These are phyloP conservation scores for Sugiyamaella paludigena DNA, from an alignment of 1,139 yeast species.

Conservation along the genomic window DNA sequence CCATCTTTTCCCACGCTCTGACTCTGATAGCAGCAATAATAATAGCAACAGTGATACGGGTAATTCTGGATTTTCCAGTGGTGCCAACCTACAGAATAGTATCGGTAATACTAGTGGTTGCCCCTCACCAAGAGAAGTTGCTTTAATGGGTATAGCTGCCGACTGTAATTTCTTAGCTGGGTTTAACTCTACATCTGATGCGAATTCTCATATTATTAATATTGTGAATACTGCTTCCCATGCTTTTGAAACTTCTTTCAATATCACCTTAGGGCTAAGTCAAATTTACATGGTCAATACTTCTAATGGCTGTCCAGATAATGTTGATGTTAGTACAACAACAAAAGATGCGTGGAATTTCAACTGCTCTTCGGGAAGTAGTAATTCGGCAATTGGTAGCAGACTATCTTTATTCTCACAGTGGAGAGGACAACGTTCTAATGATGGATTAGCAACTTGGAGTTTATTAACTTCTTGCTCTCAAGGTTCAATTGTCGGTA, in stretches of 20 bases:
- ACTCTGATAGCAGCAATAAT: neutral
- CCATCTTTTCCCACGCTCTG: no score
- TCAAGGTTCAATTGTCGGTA: conserved; percentile 39
- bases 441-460: conserved; percentile 42
- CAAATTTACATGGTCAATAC: conserved; percentile 30
- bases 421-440: conserved; percentile 37
- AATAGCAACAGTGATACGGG: conserved; percentile 14
- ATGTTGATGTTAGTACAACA: conserved; percentile 21
- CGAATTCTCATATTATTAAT: conserved; percentile 36
- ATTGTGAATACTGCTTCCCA: conserved; percentile 40
- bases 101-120: conserved; percentile 40
- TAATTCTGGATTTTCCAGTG: conserved; percentile 33
- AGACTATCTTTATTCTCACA: conserved; percentile 35
- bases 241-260: conserved; percentile 39
- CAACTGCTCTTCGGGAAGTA: conserved; percentile 25
- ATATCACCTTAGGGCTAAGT: conserved; percentile 38
- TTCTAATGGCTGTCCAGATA: conserved; percentile 30
- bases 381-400: conserved; percentile 28
- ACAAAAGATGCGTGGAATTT: conserved; percentile 34
- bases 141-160: conserved; percentile 41
- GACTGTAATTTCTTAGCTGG: conserved; percentile 39
- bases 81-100: conserved; percentile 31
- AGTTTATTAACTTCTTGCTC: conserved; percentile 39
- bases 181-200: conserved; percentile 34
- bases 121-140: conserved; percentile 35